Conservation (phyloP, 129 eudicot genomes). For the Tanacetum coccineum region DNA sequence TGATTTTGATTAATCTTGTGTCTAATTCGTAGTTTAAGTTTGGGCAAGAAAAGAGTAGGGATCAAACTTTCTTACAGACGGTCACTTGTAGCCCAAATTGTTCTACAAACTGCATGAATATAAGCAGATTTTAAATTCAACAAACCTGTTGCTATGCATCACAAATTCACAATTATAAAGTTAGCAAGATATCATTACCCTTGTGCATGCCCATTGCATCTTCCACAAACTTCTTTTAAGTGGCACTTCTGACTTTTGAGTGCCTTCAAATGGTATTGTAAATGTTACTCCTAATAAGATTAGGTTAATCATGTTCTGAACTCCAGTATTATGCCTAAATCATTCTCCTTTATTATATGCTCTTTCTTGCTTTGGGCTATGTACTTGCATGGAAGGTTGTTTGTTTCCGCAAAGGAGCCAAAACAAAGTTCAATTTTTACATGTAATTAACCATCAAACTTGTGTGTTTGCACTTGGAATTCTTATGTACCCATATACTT, state of each 20-base stretch:
- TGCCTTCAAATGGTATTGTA: background rate
- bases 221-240: background rate
- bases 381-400: background rate
- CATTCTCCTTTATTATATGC: background rate
- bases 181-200: background rate
- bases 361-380: slow-evolving; percentile 4
- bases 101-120: no score
- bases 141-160: background rate
- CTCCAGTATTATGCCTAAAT: slow-evolving; percentile 1
- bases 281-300: background rate
- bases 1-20: no score
- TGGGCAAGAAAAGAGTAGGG: no score
- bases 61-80: no score
- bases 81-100: no score
- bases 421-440: background rate
- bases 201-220: slow-evolving; percentile 9
- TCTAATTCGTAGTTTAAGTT: no score
- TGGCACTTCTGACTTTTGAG: background rate
- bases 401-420: background rate
- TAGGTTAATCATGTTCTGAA: background rate
- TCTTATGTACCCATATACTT: slow-evolving; percentile 18
- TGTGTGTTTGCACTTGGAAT: background rate
- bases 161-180: background rate
- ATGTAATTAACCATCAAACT: slow-evolving; percentile 1
- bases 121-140: no score